Evolutionary conservation across 1,284 basidiomycete species (phyloP).

Genomic region (Irpex sp.): DNA sequence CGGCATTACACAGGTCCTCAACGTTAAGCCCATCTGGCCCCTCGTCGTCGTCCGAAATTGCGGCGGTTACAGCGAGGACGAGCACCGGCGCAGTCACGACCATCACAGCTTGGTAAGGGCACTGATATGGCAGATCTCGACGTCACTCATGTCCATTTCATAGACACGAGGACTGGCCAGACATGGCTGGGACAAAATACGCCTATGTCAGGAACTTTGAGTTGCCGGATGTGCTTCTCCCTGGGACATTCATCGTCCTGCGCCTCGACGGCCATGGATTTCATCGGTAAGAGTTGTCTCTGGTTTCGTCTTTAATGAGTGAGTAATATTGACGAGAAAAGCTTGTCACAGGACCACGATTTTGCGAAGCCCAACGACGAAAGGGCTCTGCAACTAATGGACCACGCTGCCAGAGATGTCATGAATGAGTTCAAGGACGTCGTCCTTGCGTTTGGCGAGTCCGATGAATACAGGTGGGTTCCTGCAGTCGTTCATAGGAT

Average conservation of each 20-base stretch:
- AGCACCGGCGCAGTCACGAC: neutral
- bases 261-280: slow-evolving; percentile 95
- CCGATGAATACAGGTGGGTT: slow-evolving; percentile 90
- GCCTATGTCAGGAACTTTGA: slow-evolving; percentile 92
- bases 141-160: neutral
- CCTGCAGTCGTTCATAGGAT: neutral
- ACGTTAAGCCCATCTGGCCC: neutral
- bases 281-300: slow-evolving; percentile 64
- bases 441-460: slow-evolving; percentile 90
- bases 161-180: neutral
- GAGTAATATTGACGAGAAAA: slow-evolving; percentile 26
- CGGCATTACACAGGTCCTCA: neutral
- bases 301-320: neutral
- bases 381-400: slow-evolving; percentile 88
- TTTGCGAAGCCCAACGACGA: slow-evolving; percentile 94
- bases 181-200: slow-evolving; percentile 90
- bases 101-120: neutral
- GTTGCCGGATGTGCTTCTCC: slow-evolving; percentile 83
- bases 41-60: neutral
- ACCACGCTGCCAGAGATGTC: slow-evolving; percentile 79
- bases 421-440: slow-evolving; percentile 85
- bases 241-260: slow-evolving; percentile 82
- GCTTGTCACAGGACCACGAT: slow-evolving; percentile 80
- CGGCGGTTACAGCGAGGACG: neutral
- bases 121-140: neutral